phyloP scores from a whole-genome alignment of 148 eudicot species.

The Vaccinium corymbosum region DNA sequence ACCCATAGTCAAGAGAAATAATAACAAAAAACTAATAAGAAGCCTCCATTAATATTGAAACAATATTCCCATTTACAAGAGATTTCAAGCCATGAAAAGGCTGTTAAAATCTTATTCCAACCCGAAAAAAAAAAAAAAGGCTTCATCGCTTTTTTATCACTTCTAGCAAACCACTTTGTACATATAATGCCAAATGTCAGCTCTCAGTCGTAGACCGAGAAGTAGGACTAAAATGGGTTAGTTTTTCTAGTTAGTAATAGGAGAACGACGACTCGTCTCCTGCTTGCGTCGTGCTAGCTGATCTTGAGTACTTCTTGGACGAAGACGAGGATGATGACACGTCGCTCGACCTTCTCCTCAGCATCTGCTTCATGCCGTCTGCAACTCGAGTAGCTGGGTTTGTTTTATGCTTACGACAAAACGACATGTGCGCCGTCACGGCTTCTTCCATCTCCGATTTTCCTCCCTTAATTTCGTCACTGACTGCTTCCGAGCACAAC shows the following conservation, averaged over 20 bases:
- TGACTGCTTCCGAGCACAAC: constrained; percentile 68
- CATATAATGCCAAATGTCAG: neutral
- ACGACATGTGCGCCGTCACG: constrained; percentile 65
- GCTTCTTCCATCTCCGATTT: constrained; percentile 49
- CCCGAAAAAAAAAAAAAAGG: no score
- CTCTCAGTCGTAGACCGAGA: neutral
- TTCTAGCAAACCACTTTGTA: neutral
- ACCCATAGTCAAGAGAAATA: neutral
- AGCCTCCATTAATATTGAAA: constrained; percentile 3
- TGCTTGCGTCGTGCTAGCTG: constrained; percentile 28
- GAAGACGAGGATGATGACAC: neutral
- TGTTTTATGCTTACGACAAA: constrained; percentile 56
- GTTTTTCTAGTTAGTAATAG: constrained; percentile 8
- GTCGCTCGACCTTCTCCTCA: constrained; percentile 48
- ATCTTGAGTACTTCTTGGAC: constrained; percentile 34
- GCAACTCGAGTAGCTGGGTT: constrained; percentile 69
- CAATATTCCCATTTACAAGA: neutral
- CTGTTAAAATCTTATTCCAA: neutral
- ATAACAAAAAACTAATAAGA: neutral
- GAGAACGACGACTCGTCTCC: constrained; percentile 25
- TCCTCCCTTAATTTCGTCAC: constrained; percentile 48
- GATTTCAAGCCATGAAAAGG: constrained; percentile 11
- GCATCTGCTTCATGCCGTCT: constrained; percentile 68
- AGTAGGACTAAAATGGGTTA: neutral
- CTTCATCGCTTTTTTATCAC: neutral